A percentile compares a stretch with the other conserved stretches of the same genome.
Conservation (phyloP, 1,284 basidiomycete species). For the Austroboletus rostrupii region DNA sequence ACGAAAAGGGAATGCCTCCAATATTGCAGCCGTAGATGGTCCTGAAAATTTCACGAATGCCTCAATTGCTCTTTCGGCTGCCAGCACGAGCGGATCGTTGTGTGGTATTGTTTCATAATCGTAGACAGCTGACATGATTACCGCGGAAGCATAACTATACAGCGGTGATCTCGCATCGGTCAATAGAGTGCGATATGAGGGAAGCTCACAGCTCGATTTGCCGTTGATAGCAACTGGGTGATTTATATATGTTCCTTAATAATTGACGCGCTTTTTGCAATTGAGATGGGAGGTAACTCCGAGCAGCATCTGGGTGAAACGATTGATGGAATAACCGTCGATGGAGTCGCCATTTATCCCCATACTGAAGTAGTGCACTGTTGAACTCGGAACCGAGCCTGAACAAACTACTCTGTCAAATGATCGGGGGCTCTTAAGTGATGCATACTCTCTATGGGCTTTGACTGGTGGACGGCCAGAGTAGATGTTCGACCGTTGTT, state of each 20-base stretch:
- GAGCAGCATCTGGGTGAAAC: conserved; percentile 27
- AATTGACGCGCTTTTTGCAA: conserved; percentile 28
- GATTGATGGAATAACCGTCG: conserved; percentile 32
- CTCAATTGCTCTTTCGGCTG: conserved; percentile 30
- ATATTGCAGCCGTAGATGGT: conserved; percentile 25
- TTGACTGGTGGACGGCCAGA: conserved; percentile 32
- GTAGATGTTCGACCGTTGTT: conserved; percentile 32
- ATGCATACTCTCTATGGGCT: conserved; percentile 19
- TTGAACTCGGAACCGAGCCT: conserved; percentile 31
- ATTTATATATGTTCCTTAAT: conserved; percentile 19
- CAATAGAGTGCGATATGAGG: not conserved
- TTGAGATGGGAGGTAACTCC: conserved; percentile 25
- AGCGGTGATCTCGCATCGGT: not conserved
- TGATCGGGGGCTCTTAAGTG: not conserved
- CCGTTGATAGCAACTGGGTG: conserved; percentile 25
- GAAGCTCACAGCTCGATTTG: conserved; percentile 30
- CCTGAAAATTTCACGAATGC: conserved; percentile 26
- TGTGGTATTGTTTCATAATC: conserved; percentile 30
- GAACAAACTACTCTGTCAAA: conserved; percentile 1
- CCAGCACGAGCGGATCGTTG: conserved; percentile 25
- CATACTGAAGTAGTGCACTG: conserved; percentile 28
- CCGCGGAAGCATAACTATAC: conserved; percentile 27
- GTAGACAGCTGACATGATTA: conserved; percentile 34
- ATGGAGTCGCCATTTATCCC: conserved; percentile 30
- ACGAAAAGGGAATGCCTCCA: conserved; percentile 33